These are phyloP conservation scores for Nothopassalora personata DNA, from an alignment of 2,329 filamentous ascomycete genomes.

Conservation along the genomic window DNA sequence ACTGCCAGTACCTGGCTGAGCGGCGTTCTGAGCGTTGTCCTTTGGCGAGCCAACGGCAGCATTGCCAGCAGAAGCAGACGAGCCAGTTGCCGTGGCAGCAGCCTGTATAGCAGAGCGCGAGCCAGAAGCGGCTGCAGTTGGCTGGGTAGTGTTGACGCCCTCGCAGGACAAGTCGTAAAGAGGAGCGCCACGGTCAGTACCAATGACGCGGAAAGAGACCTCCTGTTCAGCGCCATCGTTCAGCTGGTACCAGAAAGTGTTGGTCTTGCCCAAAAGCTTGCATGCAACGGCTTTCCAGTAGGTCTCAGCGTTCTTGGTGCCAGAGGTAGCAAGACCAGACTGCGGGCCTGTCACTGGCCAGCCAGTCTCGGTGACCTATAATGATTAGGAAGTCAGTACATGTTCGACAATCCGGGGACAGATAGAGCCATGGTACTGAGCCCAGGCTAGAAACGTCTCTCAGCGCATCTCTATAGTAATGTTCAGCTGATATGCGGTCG, in stretches of 20 bases:
- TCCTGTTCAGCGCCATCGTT: neutral
- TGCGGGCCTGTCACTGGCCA: constrained; percentile 70
- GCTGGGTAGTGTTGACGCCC: neutral
- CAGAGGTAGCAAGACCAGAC: constrained; percentile 58
- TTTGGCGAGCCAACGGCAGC: neutral
- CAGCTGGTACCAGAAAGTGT: constrained; percentile 65
- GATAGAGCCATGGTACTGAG: neutral
- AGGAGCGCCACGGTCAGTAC: neutral
- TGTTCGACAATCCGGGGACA: neutral
- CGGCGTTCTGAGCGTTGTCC: neutral
- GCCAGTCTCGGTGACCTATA: constrained; percentile 77
- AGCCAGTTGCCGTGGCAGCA: neutral
- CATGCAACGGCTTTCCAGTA: constrained; percentile 80
- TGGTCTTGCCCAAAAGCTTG: constrained; percentile 55
- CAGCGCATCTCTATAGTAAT: too few species aligned
- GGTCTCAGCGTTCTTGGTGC: constrained; percentile 62
- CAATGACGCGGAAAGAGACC: constrained; percentile 15
- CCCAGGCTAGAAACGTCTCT: too few species aligned
- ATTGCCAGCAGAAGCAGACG: neutral
- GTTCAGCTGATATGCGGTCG: too few species aligned
- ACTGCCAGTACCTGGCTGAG: neutral
- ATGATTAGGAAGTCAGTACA: neutral
- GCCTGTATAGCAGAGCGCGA: neutral
- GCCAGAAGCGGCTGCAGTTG: neutral
- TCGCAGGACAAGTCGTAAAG: constrained; percentile 13